Evolutionary conservation across 495 filamentous ascomycete genomes (phyloP).

Genomic region (Xylaria telfairii): DNA sequence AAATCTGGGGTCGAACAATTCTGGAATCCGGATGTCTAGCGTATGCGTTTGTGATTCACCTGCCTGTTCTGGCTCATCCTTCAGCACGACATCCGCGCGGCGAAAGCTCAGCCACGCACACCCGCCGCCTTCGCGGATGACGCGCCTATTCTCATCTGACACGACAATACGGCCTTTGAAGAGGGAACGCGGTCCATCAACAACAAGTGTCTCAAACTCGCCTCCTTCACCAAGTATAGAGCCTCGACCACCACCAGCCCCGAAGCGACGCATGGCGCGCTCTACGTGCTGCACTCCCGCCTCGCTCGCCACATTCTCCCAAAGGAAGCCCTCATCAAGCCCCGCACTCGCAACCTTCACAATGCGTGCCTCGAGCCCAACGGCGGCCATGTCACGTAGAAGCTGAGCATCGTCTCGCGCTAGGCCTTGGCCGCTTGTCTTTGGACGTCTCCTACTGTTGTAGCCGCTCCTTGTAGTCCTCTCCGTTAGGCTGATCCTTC

Average conservation of each 20-base stretch:
- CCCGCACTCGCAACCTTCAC: conserved; percentile 95
- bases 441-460: conserved; percentile 26
- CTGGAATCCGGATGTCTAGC: conserved; percentile 50
- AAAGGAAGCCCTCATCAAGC: conserved; percentile 79
- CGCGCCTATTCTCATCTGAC: conserved; percentile 54
- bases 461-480: conserved; percentile 33
- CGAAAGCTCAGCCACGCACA: conserved; percentile 67
- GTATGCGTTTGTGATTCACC: conserved; percentile 17
- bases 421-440: background rate
- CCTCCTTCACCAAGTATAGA: conserved; percentile 90
- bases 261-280: conserved; percentile 72
- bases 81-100: conserved; percentile 62
- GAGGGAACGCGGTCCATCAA: conserved; percentile 75
- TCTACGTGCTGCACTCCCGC: conserved; percentile 59
- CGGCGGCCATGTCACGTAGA: conserved; percentile 79
- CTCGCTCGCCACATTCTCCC: conserved; percentile 74
- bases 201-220: conserved; percentile 92
- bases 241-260: conserved; percentile 58
- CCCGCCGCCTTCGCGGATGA: conserved; percentile 72
- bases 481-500: conserved; percentile 28
- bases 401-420: conserved; percentile 54
- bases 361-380: conserved; percentile 80
- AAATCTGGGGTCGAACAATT: conserved; percentile 56
- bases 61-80: conserved; percentile 41
- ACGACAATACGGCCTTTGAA: conserved; percentile 77